These are phyloP conservation scores for Leccinellum luteum DNA, from an alignment of 768 basidiomycete species.

Conservation along the genomic window DNA sequence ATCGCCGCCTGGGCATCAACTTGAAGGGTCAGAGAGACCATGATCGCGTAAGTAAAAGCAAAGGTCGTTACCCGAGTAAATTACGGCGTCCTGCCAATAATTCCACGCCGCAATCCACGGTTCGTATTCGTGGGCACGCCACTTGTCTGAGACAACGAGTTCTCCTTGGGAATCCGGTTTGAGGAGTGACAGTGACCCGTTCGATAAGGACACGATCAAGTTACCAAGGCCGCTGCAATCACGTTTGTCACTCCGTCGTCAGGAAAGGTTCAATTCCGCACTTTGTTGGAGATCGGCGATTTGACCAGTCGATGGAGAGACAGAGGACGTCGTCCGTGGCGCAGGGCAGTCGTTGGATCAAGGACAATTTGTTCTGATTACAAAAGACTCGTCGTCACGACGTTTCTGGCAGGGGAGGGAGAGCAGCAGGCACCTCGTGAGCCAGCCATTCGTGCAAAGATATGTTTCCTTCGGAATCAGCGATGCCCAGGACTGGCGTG, in stretches of 20 bases:
- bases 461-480: conserved; percentile 82
- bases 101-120: conserved; percentile 95
- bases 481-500: conserved; percentile 61
- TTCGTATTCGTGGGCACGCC: conserved; percentile 91
- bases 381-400: background rate
- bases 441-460: conserved; percentile 57
- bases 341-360: conserved; percentile 45
- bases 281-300: conserved; percentile 52
- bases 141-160: conserved; percentile 50
- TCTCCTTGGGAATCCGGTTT: conserved; percentile 43
- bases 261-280: conserved; percentile 31
- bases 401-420: background rate
- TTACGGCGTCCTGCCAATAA: conserved; percentile 72
- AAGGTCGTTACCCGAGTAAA: conserved; percentile 74
- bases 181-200: conserved; percentile 69
- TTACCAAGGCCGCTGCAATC: conserved; percentile 46
- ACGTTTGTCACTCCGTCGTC: background rate
- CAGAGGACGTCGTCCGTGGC: conserved; percentile 62
- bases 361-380: conserved; percentile 40
- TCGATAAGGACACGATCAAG: conserved; percentile 79
- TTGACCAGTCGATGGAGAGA: conserved; percentile 93
- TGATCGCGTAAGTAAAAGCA: background rate
- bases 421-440: conserved; percentile 39
- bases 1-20: conserved; percentile 71
- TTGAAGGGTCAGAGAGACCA: conserved; percentile 1